Conservation (phyloP, 768 basidiomycete species). For the Xerocomus spinulosus region DNA sequence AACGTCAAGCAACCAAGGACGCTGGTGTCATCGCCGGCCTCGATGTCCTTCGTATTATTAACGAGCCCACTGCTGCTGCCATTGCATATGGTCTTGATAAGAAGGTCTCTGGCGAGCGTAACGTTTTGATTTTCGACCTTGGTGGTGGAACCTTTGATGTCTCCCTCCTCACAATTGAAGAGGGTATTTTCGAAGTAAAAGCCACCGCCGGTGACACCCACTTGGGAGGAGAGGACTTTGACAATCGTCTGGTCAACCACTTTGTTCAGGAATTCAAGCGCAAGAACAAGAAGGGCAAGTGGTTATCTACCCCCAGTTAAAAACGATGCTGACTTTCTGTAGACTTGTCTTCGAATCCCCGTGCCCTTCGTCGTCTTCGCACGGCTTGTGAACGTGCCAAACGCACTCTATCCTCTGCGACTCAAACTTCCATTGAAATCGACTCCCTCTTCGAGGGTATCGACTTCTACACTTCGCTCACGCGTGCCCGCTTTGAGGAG, state of each 20-base stretch:
- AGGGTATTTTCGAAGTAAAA: slow-evolving; percentile 98
- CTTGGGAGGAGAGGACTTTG: slow-evolving; percentile 97
- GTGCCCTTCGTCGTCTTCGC: slow-evolving; percentile 94
- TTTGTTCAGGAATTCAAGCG: slow-evolving; percentile 96
- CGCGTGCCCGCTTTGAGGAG: slow-evolving; percentile 97
- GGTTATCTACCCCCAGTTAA: background rate
- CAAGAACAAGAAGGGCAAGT: slow-evolving; percentile 90
- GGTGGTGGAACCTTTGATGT: slow-evolving; percentile 99
- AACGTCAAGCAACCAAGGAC: slow-evolving; percentile 98
- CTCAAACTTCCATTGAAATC: slow-evolving; percentile 96
- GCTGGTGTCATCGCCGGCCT: slow-evolving; percentile 92
- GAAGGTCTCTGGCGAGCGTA: slow-evolving; percentile 84
- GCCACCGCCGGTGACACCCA: slow-evolving; percentile 98
- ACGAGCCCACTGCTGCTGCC: slow-evolving; percentile 97
- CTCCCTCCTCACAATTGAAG: slow-evolving; percentile 91
- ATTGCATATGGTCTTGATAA: slow-evolving; percentile 99
- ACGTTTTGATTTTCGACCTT: slow-evolving; percentile 97
- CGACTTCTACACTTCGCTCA: slow-evolving; percentile 97
- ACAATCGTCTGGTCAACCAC: slow-evolving; percentile 96
- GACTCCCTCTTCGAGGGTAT: slow-evolving; percentile 97
- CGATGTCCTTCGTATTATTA: slow-evolving; percentile 97
- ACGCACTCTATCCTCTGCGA: slow-evolving; percentile 94
- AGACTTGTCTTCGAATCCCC: slow-evolving; percentile 88
- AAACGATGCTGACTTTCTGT: slow-evolving; percentile 4
- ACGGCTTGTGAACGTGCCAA: slow-evolving; percentile 99